Percentiles rank a stretch among this genome's conserved stretches.
Evolutionary conservation across 148 eudicot genomes (phyloP).

Genomic region (Amaranthus hypochondriacus): DNA sequence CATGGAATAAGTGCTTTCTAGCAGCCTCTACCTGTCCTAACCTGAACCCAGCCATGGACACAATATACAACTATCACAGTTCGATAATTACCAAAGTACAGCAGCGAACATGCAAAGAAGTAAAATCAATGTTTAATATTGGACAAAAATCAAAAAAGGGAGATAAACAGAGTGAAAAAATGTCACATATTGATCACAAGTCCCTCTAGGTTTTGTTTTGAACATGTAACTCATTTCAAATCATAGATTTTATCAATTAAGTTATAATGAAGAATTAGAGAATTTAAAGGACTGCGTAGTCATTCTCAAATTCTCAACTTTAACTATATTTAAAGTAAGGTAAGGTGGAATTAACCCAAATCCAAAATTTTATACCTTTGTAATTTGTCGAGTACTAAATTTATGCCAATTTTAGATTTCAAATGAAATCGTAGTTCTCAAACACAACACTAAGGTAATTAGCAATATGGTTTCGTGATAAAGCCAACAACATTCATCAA

Average conservation of each 20-base stretch:
- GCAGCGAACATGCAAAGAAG: background rate
- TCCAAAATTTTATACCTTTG: no score
- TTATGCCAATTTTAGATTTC: no score
- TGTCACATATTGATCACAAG: background rate
- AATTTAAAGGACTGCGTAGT: no score
- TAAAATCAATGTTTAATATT: background rate
- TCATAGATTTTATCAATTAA: no score
- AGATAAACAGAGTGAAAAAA: background rate
- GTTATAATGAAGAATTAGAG: no score
- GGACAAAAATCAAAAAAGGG: background rate
- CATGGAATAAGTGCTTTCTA: slow-evolving; percentile 55
- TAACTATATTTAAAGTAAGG: no score
- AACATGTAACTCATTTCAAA: no score
- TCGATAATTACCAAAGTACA: background rate
- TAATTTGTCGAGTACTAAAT: no score
- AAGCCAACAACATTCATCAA: slow-evolving; percentile 5
- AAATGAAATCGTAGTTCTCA: background rate
- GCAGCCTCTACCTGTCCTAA: slow-evolving; percentile 85
- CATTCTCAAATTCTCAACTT: no score
- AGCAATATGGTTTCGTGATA: background rate
- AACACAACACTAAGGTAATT: background rate
- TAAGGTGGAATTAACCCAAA: no score
- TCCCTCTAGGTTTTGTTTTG: no score
- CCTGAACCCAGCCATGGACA: slow-evolving; percentile 40
- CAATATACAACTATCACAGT: slow-evolving; percentile 15